Conservation (phyloP, 2,329 filamentous ascomycete genomes). For the Xylariaceae sp. region DNA sequence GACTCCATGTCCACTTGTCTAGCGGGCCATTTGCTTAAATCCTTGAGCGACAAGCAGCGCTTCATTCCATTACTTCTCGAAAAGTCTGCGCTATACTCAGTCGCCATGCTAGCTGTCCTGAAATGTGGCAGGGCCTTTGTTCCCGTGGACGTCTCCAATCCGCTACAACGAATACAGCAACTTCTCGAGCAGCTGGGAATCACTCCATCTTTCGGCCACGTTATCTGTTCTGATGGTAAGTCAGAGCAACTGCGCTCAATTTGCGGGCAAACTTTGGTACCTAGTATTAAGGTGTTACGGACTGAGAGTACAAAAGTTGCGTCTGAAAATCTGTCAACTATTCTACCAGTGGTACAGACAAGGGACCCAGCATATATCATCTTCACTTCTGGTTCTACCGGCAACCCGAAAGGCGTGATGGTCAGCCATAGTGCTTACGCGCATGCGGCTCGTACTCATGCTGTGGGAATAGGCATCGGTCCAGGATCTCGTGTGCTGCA, state of each 20-base stretch:
- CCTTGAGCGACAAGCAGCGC: background rate
- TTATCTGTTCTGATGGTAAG: background rate
- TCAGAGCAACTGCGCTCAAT: background rate
- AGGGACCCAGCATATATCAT: conserved; percentile 14
- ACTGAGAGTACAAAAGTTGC: background rate
- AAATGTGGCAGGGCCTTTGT: conserved; percentile 11
- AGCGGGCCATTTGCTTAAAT: background rate
- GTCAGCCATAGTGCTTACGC: conserved; percentile 11
- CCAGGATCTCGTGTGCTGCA: conserved; percentile 9
- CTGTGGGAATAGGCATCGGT: conserved; percentile 5
- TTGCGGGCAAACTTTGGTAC: background rate
- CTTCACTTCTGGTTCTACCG: conserved; percentile 18
- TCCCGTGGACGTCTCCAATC: conserved; percentile 12
- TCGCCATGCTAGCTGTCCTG: conserved; percentile 2
- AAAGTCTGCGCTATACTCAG: conserved; percentile 6
- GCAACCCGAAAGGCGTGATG: conserved; percentile 11
- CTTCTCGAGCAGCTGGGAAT: conserved; percentile 9
- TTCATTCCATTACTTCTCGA: conserved; percentile 2
- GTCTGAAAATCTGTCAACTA: background rate
- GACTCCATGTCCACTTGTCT: background rate
- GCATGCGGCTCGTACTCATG: conserved; percentile 5
- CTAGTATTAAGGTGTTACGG: too few species aligned
- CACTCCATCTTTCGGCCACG: conserved; percentile 2
- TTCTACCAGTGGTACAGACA: conserved; percentile 6
- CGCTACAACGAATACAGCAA: conserved; percentile 2